Evolutionary conservation across 345 rosid genomes (phyloP).

Genomic region (Eucalyptus guilfoylei): DNA sequence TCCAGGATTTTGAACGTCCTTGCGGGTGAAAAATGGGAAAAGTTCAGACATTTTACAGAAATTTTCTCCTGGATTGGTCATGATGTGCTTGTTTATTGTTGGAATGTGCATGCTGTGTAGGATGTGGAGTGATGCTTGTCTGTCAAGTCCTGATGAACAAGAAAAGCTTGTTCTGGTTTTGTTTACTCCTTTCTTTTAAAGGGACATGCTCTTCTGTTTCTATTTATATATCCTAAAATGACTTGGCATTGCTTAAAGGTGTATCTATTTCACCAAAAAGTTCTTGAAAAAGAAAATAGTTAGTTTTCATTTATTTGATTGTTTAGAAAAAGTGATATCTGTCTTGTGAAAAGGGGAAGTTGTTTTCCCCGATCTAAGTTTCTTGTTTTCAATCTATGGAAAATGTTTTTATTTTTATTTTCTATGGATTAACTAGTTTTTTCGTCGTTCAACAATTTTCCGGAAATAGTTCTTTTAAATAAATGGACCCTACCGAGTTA

Average conservation of each 20-base stretch:
- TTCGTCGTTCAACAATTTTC: neutral
- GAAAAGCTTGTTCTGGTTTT: neutral
- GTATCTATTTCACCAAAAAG: neutral
- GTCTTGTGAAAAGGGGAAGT: neutral
- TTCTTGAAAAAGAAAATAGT: neutral
- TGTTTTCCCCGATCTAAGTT: neutral
- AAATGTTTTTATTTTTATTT: neutral
- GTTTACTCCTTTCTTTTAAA: neutral
- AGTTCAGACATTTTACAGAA: neutral
- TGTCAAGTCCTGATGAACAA: neutral
- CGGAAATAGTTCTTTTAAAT: neutral
- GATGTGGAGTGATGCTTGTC: neutral
- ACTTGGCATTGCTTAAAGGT: neutral
- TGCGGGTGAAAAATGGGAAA: neutral
- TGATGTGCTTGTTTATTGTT: neutral
- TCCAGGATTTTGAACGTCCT: neutral
- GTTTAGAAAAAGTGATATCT: neutral
- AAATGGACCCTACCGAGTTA: neutral
- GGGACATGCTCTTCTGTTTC: neutral
- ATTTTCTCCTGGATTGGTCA: neutral
- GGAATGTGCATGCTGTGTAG: neutral
- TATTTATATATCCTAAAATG: neutral
- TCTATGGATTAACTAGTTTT: neutral
- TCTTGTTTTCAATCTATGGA: accelerated
- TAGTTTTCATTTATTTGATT: neutral